Percentiles rank a stretch among this genome's conserved stretches.
Evolutionary conservation across 495 filamentous ascomycete species (phyloP).

Genomic region (Penicillium parvum): DNA sequence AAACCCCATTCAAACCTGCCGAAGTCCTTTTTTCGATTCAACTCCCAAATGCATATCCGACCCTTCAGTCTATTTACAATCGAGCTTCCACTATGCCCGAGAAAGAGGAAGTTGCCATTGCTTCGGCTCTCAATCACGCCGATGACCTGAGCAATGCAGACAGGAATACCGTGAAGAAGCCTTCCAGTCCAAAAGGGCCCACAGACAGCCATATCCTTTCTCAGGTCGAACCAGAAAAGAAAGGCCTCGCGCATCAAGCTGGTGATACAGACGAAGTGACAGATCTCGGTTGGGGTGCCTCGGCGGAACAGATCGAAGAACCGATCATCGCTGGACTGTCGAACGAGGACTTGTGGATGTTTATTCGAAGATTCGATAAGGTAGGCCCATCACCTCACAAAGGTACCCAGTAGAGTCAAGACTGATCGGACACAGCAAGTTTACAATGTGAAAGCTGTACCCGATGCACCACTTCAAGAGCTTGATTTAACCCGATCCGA

Average conservation of each 20-base stretch:
- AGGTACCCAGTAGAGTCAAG: background rate
- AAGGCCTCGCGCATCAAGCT: conserved; percentile 44
- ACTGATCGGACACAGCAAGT: conserved; percentile 59
- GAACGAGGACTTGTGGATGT: conserved; percentile 77
- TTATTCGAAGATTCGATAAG: conserved; percentile 43
- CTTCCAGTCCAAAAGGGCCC: conserved; percentile 18
- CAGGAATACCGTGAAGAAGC: background rate
- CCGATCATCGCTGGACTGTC: conserved; percentile 65
- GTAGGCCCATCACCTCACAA: background rate
- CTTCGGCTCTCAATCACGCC: background rate
- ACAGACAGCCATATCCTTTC: conserved; percentile 50
- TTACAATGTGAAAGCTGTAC: conserved; percentile 73
- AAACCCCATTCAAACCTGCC: too few relatives aligned
- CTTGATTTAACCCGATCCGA: conserved; percentile 81
- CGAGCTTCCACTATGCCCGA: conserved; percentile 1
- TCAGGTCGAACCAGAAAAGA: conserved; percentile 41
- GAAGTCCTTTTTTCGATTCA: too few relatives aligned
- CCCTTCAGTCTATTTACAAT: background rate
- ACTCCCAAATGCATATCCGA: too few relatives aligned
- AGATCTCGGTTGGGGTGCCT: conserved; percentile 72
- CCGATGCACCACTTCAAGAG: conserved; percentile 49
- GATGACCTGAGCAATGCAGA: background rate
- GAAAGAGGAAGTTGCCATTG: background rate
- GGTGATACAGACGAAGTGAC: conserved; percentile 47
- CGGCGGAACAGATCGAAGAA: conserved; percentile 50